Evolutionary conservation across 768 basidiomycete genomes (phyloP), one percentile per base, ranked within the genome.

Genomic region (Fibroporia radiculosa): DNA sequence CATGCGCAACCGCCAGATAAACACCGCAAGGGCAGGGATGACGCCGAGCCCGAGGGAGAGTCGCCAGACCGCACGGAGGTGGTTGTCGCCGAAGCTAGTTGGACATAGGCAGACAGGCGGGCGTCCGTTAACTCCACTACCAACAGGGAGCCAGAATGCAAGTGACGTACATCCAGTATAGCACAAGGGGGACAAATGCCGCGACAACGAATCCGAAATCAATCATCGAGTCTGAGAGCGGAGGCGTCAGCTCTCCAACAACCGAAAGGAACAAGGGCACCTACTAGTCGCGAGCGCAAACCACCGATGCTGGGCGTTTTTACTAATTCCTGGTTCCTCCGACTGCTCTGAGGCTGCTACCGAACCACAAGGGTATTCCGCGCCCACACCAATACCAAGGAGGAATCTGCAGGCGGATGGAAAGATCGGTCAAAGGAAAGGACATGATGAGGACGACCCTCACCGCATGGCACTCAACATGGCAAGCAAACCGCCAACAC

Each of bases 341-440:
- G 90, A 86, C 56, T 91, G 87, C 57, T 96, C 93, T 1, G 88
- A 84, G 6, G 84, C 84, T 4, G 90, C 86, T 13, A 92, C 88
- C 0, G 84, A 85, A 20, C 93, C 92, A 50, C 88, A 89, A 6
- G 93, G 93, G 52, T 93, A 93, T 61, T 89, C 87, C 4, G 86
- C 87, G 4, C 90, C 88, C 0, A 92, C 73, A 19, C 92, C 92
- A 43, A 93, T 83, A 28, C 93, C 93, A 35, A 93, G 71, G 1
- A 96, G 62, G 70, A 93, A 93, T 6, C 89, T 89, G 34, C 45
- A 50, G 8, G 3, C 23, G 33, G 7, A 18, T 19, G 1, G 3
- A 12, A 5, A 22, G 13, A 3, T 4, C 18, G 18, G 23, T n/a
- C 13, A 25, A 16, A 12, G n/a, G 13, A n/a, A 31, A 7, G 18